Evolutionary conservation across 257 asterid species (phyloP).

Genomic region (Fraxinus americana): DNA sequence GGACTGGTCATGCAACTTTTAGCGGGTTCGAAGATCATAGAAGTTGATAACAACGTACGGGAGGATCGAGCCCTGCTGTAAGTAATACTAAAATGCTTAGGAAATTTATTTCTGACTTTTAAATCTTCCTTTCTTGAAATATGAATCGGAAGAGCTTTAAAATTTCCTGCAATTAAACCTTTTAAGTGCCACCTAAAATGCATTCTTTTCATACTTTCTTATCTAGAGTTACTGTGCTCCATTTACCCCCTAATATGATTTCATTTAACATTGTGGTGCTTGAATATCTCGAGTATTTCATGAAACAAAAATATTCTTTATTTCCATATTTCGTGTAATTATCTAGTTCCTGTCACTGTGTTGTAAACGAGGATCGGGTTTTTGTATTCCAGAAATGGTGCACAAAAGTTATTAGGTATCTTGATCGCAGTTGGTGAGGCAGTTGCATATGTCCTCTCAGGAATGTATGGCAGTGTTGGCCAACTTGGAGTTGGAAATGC

Average conservation of each 20-base stretch:
- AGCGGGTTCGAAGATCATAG: constrained; percentile 82
- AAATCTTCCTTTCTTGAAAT: neutral
- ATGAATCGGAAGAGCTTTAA: neutral
- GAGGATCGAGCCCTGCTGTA: constrained; percentile 88
- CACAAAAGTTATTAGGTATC: constrained; percentile 79
- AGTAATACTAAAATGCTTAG: constrained; percentile 30
- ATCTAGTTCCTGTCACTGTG: neutral
- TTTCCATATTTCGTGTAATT: neutral
- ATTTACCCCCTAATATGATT: neutral
- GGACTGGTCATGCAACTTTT: constrained; percentile 85
- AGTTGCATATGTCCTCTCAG: constrained; percentile 82
- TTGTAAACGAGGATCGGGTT: constrained; percentile 1
- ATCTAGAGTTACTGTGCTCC: neutral
- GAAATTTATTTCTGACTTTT: neutral
- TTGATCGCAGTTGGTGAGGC: constrained; percentile 86
- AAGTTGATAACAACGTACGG: constrained; percentile 81
- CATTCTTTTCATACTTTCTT: neutral
- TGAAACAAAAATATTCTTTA: neutral
- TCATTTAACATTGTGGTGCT: neutral
- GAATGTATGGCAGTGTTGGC: constrained; percentile 82
- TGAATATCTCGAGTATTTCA: constrained; percentile 3
- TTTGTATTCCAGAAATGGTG: constrained; percentile 60
- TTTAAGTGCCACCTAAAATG: neutral
- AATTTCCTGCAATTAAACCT: neutral
- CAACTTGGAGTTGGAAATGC: constrained; percentile 92